Evolutionary conservation across 78 protist species (phyloP), one percentile per base, ranked within the genome.

Genomic region (Tieghemostelium lacteum): DNA sequence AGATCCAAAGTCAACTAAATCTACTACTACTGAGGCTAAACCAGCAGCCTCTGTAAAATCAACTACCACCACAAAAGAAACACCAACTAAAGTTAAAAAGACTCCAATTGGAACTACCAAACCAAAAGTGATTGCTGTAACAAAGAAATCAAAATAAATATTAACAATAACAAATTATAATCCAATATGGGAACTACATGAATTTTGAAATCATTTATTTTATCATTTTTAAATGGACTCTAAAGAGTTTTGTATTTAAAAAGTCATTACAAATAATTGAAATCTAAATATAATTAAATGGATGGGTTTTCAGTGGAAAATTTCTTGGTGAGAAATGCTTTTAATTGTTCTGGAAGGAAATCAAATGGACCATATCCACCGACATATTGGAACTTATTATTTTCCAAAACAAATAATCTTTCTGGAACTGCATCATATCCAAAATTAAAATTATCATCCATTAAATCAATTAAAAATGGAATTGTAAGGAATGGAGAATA

Each of bases 341-440:
- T n/a, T 29, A 83, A 24, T 24, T 83, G 73, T 33, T 83, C 91
- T 19, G 91, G 91, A 12, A 69, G 2, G 45, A 83, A 83, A 54
- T 63, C 49, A 45, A 83, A 83, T 14, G 91, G 91, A 22, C 91
- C 91, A 19, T 76, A 78, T 28, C 91, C 91, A 42, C 91, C 91
- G 31, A 83, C 50, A 70, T 83, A 83, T 19, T 49, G 39, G 63
- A 83, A 83, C 28, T 83, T 67, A 2, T 69, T 66, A 33, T 83
- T 42, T 45, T 83, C 91, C 16, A 83, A 8, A 19, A 83, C 72
- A 50, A 40, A 83, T 17, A 69, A 16, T 31, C 91, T 34, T 33
- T 83, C 91, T 7, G 91, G 91, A 22, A 83, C 78, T 20, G 91
- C 91, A 60, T 66, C 78, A 60, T 83, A 83, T 19, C 12, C 39